These are phyloP conservation scores for Citeromyces hawaiiensis DNA, from an alignment of 1,139 yeast genomes.

Conservation along the genomic window DNA sequence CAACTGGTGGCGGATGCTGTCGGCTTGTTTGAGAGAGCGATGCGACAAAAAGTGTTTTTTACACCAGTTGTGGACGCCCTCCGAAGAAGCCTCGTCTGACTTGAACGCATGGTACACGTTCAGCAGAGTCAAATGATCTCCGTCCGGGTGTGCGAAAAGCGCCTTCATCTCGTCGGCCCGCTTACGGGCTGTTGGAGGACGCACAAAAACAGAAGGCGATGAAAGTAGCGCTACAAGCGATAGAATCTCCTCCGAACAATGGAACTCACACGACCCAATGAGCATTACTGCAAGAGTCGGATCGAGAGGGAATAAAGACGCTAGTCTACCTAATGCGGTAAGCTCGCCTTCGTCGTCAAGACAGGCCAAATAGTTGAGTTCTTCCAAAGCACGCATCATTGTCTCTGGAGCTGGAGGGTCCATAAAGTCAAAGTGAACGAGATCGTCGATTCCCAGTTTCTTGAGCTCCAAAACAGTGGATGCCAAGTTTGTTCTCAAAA, in stretches of 20 bases:
- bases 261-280: slow-evolving; percentile 73
- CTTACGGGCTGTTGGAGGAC: slow-evolving; percentile 82
- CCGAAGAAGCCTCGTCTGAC: slow-evolving; percentile 50
- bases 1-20: slow-evolving; percentile 75
- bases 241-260: slow-evolving; percentile 80
- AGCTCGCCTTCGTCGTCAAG: slow-evolving; percentile 86
- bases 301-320: slow-evolving; percentile 90
- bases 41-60: slow-evolving; percentile 77
- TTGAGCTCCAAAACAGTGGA: slow-evolving; percentile 87
- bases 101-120: slow-evolving; percentile 83
- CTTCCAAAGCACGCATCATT: slow-evolving; percentile 98
- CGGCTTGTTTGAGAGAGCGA: slow-evolving; percentile 74
- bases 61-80: slow-evolving; percentile 73
- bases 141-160: slow-evolving; percentile 84
- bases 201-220: slow-evolving; percentile 87
- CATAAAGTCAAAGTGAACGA: slow-evolving; percentile 97
- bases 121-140: slow-evolving; percentile 85
- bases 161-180: slow-evolving; percentile 88
- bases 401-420: slow-evolving; percentile 99
- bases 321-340: slow-evolving; percentile 78
- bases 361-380: slow-evolving; percentile 79
- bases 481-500: slow-evolving; percentile 79
- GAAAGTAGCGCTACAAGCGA: slow-evolving; percentile 84
- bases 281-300: slow-evolving; percentile 92
- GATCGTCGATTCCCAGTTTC: slow-evolving; percentile 87